Conservation (phyloP, 495 filamentous ascomycete species). For the Hyaloscypha variabilis region DNA sequence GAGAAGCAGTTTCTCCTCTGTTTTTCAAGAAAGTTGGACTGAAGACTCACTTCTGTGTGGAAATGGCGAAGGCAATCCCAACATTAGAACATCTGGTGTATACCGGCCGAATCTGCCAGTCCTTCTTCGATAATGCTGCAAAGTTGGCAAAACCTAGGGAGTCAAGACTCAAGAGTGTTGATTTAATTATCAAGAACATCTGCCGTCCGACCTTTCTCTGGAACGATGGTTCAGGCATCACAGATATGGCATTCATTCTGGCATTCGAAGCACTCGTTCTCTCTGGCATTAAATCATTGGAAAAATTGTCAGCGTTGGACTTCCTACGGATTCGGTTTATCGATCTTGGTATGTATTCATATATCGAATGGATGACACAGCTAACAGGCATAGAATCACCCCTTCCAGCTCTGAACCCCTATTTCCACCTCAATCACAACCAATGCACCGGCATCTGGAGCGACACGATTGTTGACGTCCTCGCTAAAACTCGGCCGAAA, state of each 20-base stretch:
- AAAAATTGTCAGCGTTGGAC: conserved; percentile 52
- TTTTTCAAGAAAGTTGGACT: conserved; percentile 57
- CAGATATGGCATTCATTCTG: conserved; percentile 65
- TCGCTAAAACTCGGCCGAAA: conserved; percentile 54
- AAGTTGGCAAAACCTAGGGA: conserved; percentile 42
- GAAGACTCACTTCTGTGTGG: conserved; percentile 60
- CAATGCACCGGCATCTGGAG: conserved; percentile 71
- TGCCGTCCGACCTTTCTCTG: conserved; percentile 56
- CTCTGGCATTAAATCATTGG: conserved; percentile 58
- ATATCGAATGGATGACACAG: conserved; percentile 22
- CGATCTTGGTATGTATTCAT: conserved; percentile 58
- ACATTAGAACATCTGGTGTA: conserved; percentile 65
- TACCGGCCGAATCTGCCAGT: conserved; percentile 66
- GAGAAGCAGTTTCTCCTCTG: conserved; percentile 53
- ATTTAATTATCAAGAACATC: conserved; percentile 70
- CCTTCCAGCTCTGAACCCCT: conserved; percentile 64
- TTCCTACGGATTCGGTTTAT: conserved; percentile 71
- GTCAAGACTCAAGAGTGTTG: conserved; percentile 60
- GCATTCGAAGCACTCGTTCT: conserved; percentile 67
- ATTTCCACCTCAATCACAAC: conserved; percentile 61
- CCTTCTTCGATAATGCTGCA: conserved; percentile 55
- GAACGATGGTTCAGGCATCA: conserved; percentile 67
- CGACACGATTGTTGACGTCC: conserved; percentile 58
- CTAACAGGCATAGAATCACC: conserved; percentile 46
- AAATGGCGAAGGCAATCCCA: conserved; percentile 55